Percentiles rank a stretch among this genome's conserved stretches.
These are phyloP conservation scores for Dactylonectria macrodidyma DNA, from an alignment of 2,329 filamentous ascomycete species.

Conservation along the genomic window DNA sequence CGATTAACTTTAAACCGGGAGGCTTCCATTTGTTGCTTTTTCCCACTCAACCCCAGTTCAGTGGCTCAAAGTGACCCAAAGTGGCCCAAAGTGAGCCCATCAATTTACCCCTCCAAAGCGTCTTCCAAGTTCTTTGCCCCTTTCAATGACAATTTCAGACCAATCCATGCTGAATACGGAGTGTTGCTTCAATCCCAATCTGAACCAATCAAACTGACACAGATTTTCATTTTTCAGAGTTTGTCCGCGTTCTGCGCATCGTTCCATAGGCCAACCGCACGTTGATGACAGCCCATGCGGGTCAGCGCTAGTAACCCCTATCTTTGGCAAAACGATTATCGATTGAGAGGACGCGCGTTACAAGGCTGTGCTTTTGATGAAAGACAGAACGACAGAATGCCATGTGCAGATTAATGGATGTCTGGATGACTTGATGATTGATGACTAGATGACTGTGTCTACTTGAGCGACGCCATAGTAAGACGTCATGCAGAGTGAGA, in stretches of 20 bases:
- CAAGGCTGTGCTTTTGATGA: neutral
- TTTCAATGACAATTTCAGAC: neutral
- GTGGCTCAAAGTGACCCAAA: too few species aligned
- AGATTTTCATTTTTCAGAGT: neutral
- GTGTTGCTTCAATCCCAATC: neutral
- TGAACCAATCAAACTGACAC: neutral
- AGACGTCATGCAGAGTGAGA: too few species aligned
- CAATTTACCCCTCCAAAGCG: neutral
- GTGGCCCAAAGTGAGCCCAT: neutral
- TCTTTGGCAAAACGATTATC: neutral
- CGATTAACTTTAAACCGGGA: slow-evolving; percentile 8
- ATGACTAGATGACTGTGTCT: neutral
- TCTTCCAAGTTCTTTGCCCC: neutral
- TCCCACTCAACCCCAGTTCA: neutral
- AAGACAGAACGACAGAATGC: too few species aligned
- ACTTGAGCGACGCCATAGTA: too few species aligned
- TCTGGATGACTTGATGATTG: too few species aligned
- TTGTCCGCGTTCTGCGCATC: neutral
- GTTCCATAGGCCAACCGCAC: neutral
- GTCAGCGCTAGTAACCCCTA: slow-evolving; percentile 13
- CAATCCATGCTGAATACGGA: too few species aligned
- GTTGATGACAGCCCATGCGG: neutral
- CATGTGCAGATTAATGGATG: too few species aligned
- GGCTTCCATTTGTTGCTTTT: neutral
- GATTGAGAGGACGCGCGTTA: neutral